Evolutionary conservation across 2,329 filamentous ascomycete species (phyloP).

Genomic region (Mycocentrospora acerina): DNA sequence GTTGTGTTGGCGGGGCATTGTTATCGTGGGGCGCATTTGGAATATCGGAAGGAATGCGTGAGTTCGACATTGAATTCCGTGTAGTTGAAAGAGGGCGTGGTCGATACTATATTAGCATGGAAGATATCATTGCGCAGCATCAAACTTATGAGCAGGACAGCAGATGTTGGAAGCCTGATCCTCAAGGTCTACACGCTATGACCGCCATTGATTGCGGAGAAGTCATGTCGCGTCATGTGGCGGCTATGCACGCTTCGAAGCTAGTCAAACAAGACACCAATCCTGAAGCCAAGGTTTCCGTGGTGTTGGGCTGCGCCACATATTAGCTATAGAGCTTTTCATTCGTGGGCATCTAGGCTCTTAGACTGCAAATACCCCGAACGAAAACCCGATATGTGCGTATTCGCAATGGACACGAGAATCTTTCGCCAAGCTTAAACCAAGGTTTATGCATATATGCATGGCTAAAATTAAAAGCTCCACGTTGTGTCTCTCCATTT

Average conservation of each 20-base stretch:
- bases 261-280: no score
- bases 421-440: no score
- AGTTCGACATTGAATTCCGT: conserved; percentile 20
- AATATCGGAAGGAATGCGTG: conserved; percentile 18
- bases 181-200: conserved; percentile 7
- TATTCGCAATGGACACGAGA: no score
- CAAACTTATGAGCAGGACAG: background rate
- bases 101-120: conserved; percentile 1
- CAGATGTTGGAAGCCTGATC: conserved; percentile 6
- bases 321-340: no score
- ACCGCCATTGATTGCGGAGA: conserved; percentile 12
- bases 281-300: no score
- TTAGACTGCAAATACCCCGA: no score
- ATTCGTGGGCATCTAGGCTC: no score
- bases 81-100: conserved; percentile 3
- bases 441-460: no score
- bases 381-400: no score
- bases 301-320: no score
- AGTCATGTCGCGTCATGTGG: conserved; percentile 9
- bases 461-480: no score
- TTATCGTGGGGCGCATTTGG: conserved; percentile 14
- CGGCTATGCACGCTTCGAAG: background rate
- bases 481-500: no score
- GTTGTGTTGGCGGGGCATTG: conserved; percentile 18
- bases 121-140: background rate